A percentile compares a stretch with the other conserved stretches of the same genome.
phyloP scores from a whole-genome alignment of 2,329 filamentous ascomycete species.

The Ascochyta clinopodiicola region DNA sequence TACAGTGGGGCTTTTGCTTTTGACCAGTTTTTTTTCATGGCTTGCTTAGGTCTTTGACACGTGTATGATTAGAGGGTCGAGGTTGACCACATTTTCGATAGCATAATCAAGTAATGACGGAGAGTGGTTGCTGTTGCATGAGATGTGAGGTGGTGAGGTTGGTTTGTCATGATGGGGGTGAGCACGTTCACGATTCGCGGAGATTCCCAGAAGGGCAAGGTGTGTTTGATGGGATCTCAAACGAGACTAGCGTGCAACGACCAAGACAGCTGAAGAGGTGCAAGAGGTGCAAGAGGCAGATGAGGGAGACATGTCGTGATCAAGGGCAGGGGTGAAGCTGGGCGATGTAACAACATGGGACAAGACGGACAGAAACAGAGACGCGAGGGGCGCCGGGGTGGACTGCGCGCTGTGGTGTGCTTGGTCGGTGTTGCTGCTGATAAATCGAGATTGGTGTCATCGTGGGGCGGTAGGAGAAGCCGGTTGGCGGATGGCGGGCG shows the following conservation, averaged over 20 bases:
- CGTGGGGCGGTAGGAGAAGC: conserved; percentile 21
- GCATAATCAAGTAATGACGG: conserved; percentile 2
- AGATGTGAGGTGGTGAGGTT: neutral
- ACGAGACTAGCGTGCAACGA: conserved; percentile 13
- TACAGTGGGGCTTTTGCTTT: neutral
- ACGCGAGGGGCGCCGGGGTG: no score
- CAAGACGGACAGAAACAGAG: neutral
- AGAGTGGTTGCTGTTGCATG: neutral
- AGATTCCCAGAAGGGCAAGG: conserved; percentile 9
- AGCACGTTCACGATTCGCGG: neutral
- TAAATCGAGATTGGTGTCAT: conserved; percentile 32
- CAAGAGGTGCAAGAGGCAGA: neutral
- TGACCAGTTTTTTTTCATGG: neutral
- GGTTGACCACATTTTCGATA: neutral
- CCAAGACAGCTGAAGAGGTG: neutral
- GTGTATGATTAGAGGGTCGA: neutral
- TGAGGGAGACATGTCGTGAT: neutral
- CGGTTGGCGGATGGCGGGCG: conserved; percentile 17
- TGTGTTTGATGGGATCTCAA: conserved; percentile 12
- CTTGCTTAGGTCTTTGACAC: conserved; percentile 1
- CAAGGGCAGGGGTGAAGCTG: neutral
- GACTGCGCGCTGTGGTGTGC: conserved; percentile 13
- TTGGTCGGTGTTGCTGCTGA: conserved; percentile 22
- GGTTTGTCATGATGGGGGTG: conserved; percentile 1
- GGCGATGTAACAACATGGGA: conserved; percentile 1